A percentile compares a stretch with the other conserved stretches of the same genome.
These are phyloP conservation scores for Pyracantha coccinea DNA, from an alignment of 331 rosid species.

Conservation along the genomic window DNA sequence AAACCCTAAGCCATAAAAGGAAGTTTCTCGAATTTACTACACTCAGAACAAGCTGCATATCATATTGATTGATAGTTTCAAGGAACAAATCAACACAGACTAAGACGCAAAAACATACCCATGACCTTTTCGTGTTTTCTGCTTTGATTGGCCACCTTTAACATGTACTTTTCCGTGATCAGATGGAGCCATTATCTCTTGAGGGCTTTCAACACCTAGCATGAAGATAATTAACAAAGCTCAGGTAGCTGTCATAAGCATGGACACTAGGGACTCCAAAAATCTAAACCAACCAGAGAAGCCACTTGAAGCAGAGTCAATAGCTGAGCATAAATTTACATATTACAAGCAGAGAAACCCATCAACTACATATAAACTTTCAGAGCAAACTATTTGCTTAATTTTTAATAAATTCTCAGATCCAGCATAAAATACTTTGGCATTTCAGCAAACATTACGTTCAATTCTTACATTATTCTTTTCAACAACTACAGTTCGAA, in stretches of 20 bases:
- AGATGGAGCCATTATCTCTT: constrained; percentile 45
- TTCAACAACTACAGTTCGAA: not conserved
- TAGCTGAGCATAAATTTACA: not conserved
- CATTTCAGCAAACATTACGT: not conserved
- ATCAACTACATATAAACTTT: not conserved
- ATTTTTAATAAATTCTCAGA: not conserved
- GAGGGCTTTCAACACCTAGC: constrained; percentile 42
- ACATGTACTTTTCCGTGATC: constrained; percentile 45
- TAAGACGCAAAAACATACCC: constrained; percentile 45
- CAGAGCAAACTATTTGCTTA: not conserved
- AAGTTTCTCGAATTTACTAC: not conserved
- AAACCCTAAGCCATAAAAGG: not conserved
- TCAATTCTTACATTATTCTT: not conserved
- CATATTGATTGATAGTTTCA: not conserved
- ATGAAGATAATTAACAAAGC: constrained; percentile 9
- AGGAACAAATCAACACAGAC: not conserved
- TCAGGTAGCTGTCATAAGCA: constrained; percentile 10
- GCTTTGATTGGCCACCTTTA: constrained; percentile 62
- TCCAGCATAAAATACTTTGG: not conserved
- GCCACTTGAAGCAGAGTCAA: not conserved
- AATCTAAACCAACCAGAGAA: not conserved
- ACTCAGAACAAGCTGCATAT: not conserved
- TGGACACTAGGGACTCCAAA: not conserved
- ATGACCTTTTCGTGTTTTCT: constrained; percentile 64
- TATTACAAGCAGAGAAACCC: not conserved